Evolutionary conservation across 768 basidiomycete genomes (phyloP), one percentile per base, ranked within the genome.

Genomic region (Daedalea quercina): DNA sequence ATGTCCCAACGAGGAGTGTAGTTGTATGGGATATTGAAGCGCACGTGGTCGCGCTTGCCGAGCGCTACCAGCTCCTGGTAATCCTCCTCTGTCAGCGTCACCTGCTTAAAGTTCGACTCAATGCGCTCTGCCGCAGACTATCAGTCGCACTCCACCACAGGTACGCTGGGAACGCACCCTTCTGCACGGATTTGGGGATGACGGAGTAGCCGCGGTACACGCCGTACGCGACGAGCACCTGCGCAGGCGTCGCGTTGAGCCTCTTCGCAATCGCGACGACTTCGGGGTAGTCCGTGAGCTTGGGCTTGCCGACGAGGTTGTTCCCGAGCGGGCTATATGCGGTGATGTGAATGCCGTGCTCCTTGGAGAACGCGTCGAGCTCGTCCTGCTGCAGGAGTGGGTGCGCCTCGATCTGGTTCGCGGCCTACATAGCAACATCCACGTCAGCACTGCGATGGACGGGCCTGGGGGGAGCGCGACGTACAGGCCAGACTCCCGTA

Each of bases 391-490:
- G 85, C 53, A 89, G 77, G 48, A 82, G 76, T 13, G 90, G 89
- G 74, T 94, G 92, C 20, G 82, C 81, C 67, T 92, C 90, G 58
- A 93, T 71, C 70, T 94, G 91, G 70, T 94, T 91, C 25, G 71
- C 82, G 20, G 73, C 69, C 81, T 82, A 51, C 22, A 47, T 19
- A 23, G 43, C 22, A 20, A 8, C 9, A 19, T 17, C 46, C 34
- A n/a, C 31, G 9, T 44, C 23, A 35, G 47, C 19, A 34, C 15
- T 35, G 20, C 28, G 20, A 23, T 13, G 26, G 8, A 20, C 44
- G 42, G 34, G 34, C n/a, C 19, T 7, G 31, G 44, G 7, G 15
- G 6, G 26, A 12, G 4, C 8, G 24, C 2, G 45, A 65, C 79
- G 52, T 63, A 83, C 83, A 24, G 92, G 91, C 51, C 81, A 77